Percentiles rank a stretch among this genome's conserved stretches.
Conservation (phyloP, 208 protist species). For the Leishmania martiniquensis region DNA sequence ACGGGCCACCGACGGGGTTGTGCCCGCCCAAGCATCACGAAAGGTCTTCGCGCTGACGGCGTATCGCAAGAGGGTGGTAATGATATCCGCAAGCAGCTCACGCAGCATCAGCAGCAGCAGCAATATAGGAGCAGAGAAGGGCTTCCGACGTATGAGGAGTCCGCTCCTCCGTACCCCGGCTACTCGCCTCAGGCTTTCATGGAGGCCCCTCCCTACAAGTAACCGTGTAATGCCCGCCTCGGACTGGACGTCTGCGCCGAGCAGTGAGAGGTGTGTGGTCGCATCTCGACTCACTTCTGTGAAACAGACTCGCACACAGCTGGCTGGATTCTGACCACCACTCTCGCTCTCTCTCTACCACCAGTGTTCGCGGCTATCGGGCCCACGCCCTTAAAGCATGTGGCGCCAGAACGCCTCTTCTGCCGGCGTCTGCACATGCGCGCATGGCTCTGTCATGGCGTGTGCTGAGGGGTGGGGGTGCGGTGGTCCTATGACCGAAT, state of each 20-base stretch:
- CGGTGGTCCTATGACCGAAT: no score
- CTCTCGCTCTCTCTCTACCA: no score
- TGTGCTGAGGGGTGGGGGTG: no score
- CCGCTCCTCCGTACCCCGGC: neutral
- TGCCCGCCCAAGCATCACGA: neutral
- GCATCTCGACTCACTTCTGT: neutral
- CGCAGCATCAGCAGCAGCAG: constrained; percentile 9
- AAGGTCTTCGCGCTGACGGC: neutral
- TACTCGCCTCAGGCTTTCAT: neutral
- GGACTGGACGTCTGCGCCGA: neutral
- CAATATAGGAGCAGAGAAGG: constrained; percentile 5
- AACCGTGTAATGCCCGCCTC: neutral
- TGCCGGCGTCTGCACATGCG: no score
- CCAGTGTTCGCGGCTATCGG: no score
- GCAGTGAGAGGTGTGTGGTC: neutral
- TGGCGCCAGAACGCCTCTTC: no score
- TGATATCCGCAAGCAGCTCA: neutral
- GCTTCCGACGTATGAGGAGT: constrained; percentile 17
- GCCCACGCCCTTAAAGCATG: no score
- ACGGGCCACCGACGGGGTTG: constrained; percentile 3
- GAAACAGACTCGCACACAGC: neutral
- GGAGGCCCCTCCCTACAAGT: constrained; percentile 1
- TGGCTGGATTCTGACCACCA: no score
- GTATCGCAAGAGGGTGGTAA: neutral
- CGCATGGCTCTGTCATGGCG: no score